Evolutionary conservation across 805 yeast species (phyloP).

Genomic region (Ogataea sp.): DNA sequence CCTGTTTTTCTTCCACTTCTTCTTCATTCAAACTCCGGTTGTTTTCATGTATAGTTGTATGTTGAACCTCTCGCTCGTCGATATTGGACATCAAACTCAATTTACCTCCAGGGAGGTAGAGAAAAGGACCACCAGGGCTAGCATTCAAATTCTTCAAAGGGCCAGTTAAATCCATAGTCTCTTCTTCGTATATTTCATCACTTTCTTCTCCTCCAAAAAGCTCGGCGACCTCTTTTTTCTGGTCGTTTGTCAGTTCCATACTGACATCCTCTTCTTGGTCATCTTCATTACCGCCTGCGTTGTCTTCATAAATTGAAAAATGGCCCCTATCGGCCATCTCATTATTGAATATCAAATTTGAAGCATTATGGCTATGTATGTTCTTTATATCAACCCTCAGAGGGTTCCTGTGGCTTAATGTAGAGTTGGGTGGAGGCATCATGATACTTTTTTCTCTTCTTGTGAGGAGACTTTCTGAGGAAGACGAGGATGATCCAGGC

Average conservation of each 20-base stretch:
- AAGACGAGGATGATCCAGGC: background rate
- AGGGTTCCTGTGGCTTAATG: too few species aligned
- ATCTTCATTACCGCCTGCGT: background rate
- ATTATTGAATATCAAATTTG: too few species aligned
- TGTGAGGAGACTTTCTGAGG: too few species aligned
- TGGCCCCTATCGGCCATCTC: too few species aligned
- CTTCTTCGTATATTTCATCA: constrained; percentile 5
- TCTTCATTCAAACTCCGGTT: too few species aligned
- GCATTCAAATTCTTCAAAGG: constrained; percentile 1
- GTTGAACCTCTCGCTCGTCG: too few species aligned
- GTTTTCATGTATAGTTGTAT: too few species aligned
- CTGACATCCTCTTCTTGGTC: too few species aligned
- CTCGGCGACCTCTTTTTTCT: constrained; percentile 1
- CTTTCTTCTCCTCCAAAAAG: constrained; percentile 4
- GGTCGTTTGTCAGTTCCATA: too few species aligned
- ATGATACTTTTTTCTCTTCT: constrained; percentile 23
- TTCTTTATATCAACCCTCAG: constrained; percentile 4
- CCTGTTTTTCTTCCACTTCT: constrained; percentile 4
- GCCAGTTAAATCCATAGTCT: constrained; percentile 13
- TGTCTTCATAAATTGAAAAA: background rate
- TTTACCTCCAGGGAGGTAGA: background rate
- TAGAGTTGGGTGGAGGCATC: constrained; percentile 17
- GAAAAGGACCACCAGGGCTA: background rate
- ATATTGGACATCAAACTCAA: too few species aligned
- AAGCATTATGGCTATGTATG: background rate